These are phyloP conservation scores for Hypoxylon intermedium DNA, from an alignment of 495 filamentous ascomycete genomes.

Conservation along the genomic window DNA sequence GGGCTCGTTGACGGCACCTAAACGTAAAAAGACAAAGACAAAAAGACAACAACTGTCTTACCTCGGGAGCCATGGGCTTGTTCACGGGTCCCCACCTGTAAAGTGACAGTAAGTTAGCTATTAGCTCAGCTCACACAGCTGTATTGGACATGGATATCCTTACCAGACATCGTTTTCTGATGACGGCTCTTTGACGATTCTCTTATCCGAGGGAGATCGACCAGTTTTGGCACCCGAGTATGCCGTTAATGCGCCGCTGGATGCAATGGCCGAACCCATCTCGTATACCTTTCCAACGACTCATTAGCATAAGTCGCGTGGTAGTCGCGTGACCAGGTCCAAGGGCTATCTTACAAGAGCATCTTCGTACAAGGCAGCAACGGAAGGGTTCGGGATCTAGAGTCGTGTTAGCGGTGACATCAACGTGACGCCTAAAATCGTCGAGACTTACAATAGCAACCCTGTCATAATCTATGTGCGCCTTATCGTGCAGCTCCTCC, in stretches of 20 bases:
- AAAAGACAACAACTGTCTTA: slow-evolving; percentile 58
- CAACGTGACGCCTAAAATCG: neutral
- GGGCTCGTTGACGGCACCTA: neutral
- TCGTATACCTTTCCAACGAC: slow-evolving; percentile 73
- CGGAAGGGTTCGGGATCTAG: slow-evolving; percentile 86
- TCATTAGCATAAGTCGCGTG: slow-evolving; percentile 27
- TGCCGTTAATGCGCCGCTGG: slow-evolving; percentile 89
- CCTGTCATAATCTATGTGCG: slow-evolving; percentile 98
- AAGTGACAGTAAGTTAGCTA: slow-evolving; percentile 15
- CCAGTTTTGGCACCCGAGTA: slow-evolving; percentile 99
- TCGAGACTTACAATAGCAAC: slow-evolving; percentile 83
- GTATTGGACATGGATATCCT: slow-evolving; percentile 52
- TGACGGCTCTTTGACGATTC: slow-evolving; percentile 88
- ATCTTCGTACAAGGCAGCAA: slow-evolving; percentile 97
- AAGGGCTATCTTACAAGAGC: slow-evolving; percentile 65
- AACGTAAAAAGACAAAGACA: neutral
- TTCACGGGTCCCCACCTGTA: slow-evolving; percentile 79
- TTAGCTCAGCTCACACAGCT: neutral
- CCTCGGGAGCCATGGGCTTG: slow-evolving; percentile 97
- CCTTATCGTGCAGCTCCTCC: slow-evolving; percentile 96
- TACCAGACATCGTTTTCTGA: slow-evolving; percentile 96
- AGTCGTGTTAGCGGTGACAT: slow-evolving; percentile 28
- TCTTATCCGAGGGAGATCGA: slow-evolving; percentile 95
- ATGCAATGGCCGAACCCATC: slow-evolving; percentile 95
- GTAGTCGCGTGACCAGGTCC: slow-evolving; percentile 22